Percentiles rank a stretch among this genome's conserved stretches.
phyloP scores from a whole-genome alignment of 2,329 filamentous ascomycete species.

The Exophiala alcalophila region DNA sequence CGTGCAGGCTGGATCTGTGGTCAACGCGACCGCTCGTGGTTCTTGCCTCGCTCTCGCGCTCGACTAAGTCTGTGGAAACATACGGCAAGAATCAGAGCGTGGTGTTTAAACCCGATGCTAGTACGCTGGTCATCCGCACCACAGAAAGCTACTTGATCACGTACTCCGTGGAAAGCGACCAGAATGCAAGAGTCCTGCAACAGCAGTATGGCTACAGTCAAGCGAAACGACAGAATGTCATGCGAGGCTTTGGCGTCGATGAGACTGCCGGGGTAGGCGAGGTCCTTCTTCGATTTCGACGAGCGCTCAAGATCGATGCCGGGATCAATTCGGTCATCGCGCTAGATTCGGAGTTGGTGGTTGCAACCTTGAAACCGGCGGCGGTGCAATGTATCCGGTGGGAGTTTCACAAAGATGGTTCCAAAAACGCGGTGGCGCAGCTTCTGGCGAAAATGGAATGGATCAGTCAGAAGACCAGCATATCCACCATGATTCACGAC shows the following conservation, averaged over 20 bases:
- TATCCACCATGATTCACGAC: conserved; percentile 87
- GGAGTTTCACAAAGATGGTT: conserved; percentile 77
- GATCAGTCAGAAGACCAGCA: conserved; percentile 71
- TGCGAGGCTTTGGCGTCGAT: conserved; percentile 64
- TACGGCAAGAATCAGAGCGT: conserved; percentile 86
- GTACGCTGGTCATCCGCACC: conserved; percentile 88
- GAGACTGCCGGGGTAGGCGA: conserved; percentile 81
- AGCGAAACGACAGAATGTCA: conserved; percentile 45
- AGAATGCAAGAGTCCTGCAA: conserved; percentile 78
- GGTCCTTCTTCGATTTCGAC: conserved; percentile 85
- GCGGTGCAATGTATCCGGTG: conserved; percentile 97
- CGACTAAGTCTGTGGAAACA: conserved; percentile 69
- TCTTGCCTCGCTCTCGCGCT: conserved; percentile 80
- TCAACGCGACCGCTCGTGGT: conserved; percentile 94
- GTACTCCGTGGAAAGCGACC: conserved; percentile 84
- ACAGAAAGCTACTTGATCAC: conserved; percentile 84
- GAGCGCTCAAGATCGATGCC: conserved; percentile 97
- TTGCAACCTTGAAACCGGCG: conserved; percentile 85
- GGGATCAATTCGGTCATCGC: conserved; percentile 86
- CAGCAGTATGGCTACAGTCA: conserved; percentile 64
- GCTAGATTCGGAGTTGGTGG: conserved; percentile 86
- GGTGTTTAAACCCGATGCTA: conserved; percentile 83
- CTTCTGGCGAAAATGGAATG: conserved; percentile 82
- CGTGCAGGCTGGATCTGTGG: conserved; percentile 87
- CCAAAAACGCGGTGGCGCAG: conserved; percentile 88